Evolutionary conservation across 306 rosid genomes (phyloP), one percentile per base, ranked within the genome.

Genomic region (Fragaria vesca): DNA sequence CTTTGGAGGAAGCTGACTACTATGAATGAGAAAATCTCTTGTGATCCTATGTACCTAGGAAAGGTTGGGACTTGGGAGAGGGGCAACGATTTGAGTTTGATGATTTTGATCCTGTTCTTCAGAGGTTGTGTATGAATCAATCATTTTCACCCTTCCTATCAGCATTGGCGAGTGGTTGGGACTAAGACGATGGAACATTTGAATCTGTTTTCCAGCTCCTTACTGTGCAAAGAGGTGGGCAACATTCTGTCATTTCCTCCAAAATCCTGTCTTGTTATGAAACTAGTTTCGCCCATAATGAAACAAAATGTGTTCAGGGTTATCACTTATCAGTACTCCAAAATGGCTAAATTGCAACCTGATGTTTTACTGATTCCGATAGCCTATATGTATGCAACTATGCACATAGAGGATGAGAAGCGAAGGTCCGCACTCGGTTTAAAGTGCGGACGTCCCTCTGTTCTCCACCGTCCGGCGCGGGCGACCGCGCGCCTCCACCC

Each of bases 41-140:
- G 87, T 58, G 97, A 93, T 82, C 91, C 92, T 70, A 75, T 83
- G 75, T 93, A 80, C 86, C 83, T 93, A 72, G 85, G 86, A 47
- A 93, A 88, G 93, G 93, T 79, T 63, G 94, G 98, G 74, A 30
- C 32, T 30, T 30, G 34, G 90, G 91, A 80, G 93, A 91, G 69
- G 83, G 93, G 73, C 95, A 86, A 67, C 90, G 94, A 79, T 88
- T 80, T 45, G 95, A 91, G 73, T 86, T 85, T 28, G 92, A 91
- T 15, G 93, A 93, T 81, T 91, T 84, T 5, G 97, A 89, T 42
- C 50, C 79, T 9, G 90, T 93, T 78, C 95, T 97, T 20, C 84
- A 86, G 77, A 93, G 76, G 67, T 87, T 88, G 80, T 82, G 79
- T 89, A 51, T 93, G 85, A 90, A 60, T 58, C 17, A 61, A 74